Evolutionary conservation across 1,284 basidiomycete genomes (phyloP).

Genomic region (Fomitopsis palustris): DNA sequence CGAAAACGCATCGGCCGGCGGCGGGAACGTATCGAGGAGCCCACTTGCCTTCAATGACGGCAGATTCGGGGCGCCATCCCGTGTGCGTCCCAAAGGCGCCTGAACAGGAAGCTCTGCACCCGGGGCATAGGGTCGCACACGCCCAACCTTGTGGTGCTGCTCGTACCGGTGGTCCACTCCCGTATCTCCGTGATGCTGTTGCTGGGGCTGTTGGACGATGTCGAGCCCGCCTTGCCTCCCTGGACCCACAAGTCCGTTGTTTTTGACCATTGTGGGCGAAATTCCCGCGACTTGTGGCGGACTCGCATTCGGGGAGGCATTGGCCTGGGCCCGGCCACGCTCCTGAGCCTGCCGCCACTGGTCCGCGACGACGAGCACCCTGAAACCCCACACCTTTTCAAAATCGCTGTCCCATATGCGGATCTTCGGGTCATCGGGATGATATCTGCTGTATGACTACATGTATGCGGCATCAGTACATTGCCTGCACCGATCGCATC

Average conservation of each 20-base stretch:
- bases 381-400: slow-evolving; percentile 58
- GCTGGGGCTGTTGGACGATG: slow-evolving; percentile 5
- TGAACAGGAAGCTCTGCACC: slow-evolving; percentile 13
- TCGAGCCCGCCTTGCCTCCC: slow-evolving; percentile 1
- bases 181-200: slow-evolving; percentile 6
- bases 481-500: neutral
- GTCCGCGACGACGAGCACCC: slow-evolving; percentile 25
- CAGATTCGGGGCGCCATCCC: slow-evolving; percentile 35
- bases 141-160: slow-evolving; percentile 3
- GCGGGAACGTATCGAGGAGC: slow-evolving; percentile 50
- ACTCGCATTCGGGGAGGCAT: neutral
- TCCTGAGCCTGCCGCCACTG: slow-evolving; percentile 29
- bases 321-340: slow-evolving; percentile 13
- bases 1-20: slow-evolving; percentile 27
- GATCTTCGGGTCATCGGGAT: slow-evolving; percentile 48
- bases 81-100: slow-evolving; percentile 10
- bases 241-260: neutral
- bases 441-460: slow-evolving; percentile 66
- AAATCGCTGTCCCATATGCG: slow-evolving; percentile 56
- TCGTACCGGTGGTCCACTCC: slow-evolving; percentile 3
- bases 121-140: slow-evolving; percentile 11
- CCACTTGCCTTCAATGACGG: slow-evolving; percentile 73
- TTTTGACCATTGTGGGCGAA: slow-evolving; percentile 6
- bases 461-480: slow-evolving; percentile 1
- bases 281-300: neutral